These are phyloP conservation scores for Musa troglodytarum DNA, from an alignment of 176 grass and related monocot genomes.

Conservation along the genomic window DNA sequence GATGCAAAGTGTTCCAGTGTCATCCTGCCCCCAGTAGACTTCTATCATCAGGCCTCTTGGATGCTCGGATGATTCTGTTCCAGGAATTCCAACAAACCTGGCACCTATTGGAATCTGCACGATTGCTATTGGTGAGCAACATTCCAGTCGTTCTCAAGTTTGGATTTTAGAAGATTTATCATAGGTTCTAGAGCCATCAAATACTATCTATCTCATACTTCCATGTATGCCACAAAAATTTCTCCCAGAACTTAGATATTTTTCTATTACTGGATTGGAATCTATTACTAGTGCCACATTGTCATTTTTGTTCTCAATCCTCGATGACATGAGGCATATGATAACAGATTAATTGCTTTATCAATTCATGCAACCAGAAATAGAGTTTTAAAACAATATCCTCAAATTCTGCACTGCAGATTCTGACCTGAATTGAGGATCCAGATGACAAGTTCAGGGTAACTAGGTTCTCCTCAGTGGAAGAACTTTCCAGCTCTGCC, in stretches of 20 bases:
- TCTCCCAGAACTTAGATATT: too few species aligned
- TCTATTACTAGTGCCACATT: too few species aligned
- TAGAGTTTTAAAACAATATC: background rate
- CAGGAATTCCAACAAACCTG: constrained; percentile 80
- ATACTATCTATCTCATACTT: too few species aligned
- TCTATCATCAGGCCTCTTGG: constrained; percentile 91
- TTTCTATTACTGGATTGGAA: too few species aligned
- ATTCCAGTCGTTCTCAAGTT: background rate
- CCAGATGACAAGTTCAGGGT: constrained; percentile 68
- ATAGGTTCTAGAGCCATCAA: too few species aligned
- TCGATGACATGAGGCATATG: too few species aligned
- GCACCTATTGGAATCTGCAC: constrained; percentile 83
- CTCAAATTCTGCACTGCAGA: background rate
- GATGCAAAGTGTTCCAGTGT: constrained; percentile 72
- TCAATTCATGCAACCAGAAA: background rate
- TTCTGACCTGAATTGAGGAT: constrained; percentile 68
- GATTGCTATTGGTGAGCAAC: background rate
- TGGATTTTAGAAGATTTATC: too few species aligned
- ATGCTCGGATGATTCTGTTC: constrained; percentile 63
- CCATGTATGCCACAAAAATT: too few species aligned
- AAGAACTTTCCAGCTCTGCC: constrained; percentile 77
- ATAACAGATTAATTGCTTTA: background rate
- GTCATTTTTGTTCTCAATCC: too few species aligned
- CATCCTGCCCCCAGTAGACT: constrained; percentile 90
- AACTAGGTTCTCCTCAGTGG: constrained; percentile 66